Conservation (phyloP, 371 early-diverging fungal genomes). For the Mortierella sp. region DNA sequence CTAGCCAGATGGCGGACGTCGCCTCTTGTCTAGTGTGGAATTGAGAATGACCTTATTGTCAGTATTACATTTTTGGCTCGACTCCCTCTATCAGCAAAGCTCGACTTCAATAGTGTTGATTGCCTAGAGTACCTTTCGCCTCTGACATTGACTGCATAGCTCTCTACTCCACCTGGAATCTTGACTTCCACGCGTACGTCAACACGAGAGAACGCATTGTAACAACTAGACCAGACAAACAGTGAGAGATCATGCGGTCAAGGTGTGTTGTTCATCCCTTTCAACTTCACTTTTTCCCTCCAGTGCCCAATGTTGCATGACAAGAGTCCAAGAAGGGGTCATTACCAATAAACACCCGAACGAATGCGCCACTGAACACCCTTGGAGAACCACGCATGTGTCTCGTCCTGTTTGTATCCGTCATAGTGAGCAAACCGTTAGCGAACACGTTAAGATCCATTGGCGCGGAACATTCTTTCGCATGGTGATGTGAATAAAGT, state of each 20-base stretch:
- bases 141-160: conserved; percentile 85
- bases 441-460: no score
- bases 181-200: conserved; percentile 97
- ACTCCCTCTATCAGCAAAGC: no score
- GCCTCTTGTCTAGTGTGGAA: conserved; percentile 61
- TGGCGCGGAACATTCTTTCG: no score
- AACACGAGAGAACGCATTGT: conserved; percentile 94
- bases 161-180: conserved; percentile 97
- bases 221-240: conserved; percentile 70
- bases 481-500: no score
- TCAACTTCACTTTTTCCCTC: no score
- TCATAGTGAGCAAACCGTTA: no score
- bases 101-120: no score
- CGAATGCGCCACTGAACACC: conserved; percentile 75
- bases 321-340: background rate
- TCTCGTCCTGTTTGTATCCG: conserved; percentile 67
- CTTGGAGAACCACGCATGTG: conserved; percentile 78
- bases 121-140: conserved; percentile 77
- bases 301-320: background rate
- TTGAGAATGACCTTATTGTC: background rate
- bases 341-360: conserved; percentile 77
- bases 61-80: no score
- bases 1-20: conserved; percentile 90
- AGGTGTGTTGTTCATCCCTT: no score
- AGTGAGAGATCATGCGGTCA: no score